Base-by-base conservation (phyloP, 306 rosid species). In the Astragalus glycyphyllos region DNA sequence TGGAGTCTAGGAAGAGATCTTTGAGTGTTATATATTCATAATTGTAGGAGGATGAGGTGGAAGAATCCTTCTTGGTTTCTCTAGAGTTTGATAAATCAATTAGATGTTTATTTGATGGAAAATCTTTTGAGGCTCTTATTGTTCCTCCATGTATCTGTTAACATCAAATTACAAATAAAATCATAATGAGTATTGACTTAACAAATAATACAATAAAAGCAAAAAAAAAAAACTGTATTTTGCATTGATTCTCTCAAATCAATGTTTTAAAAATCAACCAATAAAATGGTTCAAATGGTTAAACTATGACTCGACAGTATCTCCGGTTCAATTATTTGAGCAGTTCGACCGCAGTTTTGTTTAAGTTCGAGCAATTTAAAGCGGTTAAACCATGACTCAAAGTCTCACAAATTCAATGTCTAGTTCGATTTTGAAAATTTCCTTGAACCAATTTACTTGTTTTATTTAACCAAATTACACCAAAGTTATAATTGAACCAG, bases 131-230 rank as follows among this genome's bases (percentile, higher is more conserved):
- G 49, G 97, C 99, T 26, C 79, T 72, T 59, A 94, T 7, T 2
- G 87, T 89, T 86, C 99, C 99, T 20, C 99, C 99, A 14, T 87
- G 88, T 16, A 94, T 89, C 97, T 94, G 88, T 71, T 71, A 48
- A 63, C 57, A 60, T 50, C 49, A 3, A 68, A 74, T 69, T 10
- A 12, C 12, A 71, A 51, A 7, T 6, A 23, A 65, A 66, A 65
- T 23, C 56, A 71, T 69, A 34, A 14, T 63, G 0, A 56, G 16
- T 35, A 9, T 26, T 45, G 58, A 63, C 38, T 55, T 42, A 15
- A 34, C 46, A 62, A 20, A 58, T 3, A 41, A 54, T 6, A 11
- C 31, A 23, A 20, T 4, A 14, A 11, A 29, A 26, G 31, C 31
- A 5, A 10, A 14, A 31, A 13, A 11, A 31, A 5, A 37, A 34